Percentiles rank a stretch among this genome's conserved stretches.
Evolutionary conservation across 495 filamentous ascomycete species (phyloP).

Genomic region (Cryomyces minteri): DNA sequence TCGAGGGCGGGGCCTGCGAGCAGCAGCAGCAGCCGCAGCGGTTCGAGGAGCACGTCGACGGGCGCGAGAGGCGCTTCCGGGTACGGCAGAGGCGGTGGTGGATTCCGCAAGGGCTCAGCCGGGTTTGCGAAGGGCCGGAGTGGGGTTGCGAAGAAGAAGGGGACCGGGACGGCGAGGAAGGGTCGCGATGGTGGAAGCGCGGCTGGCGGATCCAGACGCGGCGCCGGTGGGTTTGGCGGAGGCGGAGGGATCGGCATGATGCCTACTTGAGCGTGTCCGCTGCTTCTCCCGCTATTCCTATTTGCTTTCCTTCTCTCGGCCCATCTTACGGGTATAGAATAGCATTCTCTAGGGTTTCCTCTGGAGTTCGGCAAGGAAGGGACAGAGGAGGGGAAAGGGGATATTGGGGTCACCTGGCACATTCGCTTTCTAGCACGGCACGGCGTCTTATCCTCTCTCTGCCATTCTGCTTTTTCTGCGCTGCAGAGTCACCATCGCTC

Average conservation of each 20-base stretch:
- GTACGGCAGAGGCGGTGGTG: not conserved
- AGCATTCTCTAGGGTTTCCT: too few relatives aligned
- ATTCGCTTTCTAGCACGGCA: too few relatives aligned
- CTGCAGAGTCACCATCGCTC: too few relatives aligned
- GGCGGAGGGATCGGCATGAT: conserved; percentile 6
- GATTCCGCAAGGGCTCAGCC: not conserved
- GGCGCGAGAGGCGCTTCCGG: not conserved
- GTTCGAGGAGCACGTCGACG: not conserved
- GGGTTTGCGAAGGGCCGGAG: not conserved
- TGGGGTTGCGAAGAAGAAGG: conserved; percentile 4
- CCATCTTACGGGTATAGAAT: too few relatives aligned
- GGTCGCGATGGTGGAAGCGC: not conserved
- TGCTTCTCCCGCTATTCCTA: too few relatives aligned
- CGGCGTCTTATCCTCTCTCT: too few relatives aligned
- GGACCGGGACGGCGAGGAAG: not conserved
- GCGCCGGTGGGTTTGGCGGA: not conserved
- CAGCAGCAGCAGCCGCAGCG: not conserved
- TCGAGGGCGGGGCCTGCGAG: not conserved
- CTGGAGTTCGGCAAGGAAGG: too few relatives aligned
- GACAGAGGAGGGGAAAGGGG: too few relatives aligned
- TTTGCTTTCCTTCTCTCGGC: too few relatives aligned
- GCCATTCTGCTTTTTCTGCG: too few relatives aligned
- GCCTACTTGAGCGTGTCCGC: conserved; percentile 2
- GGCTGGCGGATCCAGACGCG: not conserved
- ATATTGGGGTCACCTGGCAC: too few relatives aligned